Conservation (phyloP, 2,329 filamentous ascomycete genomes). For the Stachybotrys elegans region DNA sequence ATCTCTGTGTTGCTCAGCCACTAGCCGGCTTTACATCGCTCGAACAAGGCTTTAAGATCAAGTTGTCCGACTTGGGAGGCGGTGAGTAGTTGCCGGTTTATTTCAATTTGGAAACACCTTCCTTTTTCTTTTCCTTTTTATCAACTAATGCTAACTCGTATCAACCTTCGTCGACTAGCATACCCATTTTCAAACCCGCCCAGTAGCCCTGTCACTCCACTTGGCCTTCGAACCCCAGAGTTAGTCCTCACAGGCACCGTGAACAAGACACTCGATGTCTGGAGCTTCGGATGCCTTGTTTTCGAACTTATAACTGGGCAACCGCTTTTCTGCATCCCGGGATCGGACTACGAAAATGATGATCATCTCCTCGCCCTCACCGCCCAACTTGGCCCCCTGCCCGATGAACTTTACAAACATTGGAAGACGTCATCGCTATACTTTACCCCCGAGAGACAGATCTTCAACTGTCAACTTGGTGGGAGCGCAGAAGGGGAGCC, state of each 20-base stretch:
- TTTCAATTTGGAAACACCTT: too few species aligned
- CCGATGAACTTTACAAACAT: constrained; percentile 11
- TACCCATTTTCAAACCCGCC: constrained; percentile 21
- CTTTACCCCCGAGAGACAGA: constrained; percentile 17
- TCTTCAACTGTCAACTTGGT: constrained; percentile 20
- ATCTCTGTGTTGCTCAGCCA: constrained; percentile 22
- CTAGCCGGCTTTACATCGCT: constrained; percentile 15
- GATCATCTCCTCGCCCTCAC: constrained; percentile 15
- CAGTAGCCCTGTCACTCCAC: constrained; percentile 14
- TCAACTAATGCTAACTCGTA: too few species aligned
- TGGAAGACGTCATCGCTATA: constrained; percentile 20
- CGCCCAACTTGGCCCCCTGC: constrained; percentile 13
- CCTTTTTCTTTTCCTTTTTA: constrained; percentile 1
- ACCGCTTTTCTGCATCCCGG: constrained; percentile 19
- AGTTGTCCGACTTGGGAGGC: constrained; percentile 23
- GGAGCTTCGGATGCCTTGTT: constrained; percentile 25
- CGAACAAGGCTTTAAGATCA: constrained; percentile 19
- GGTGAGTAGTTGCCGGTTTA: too few species aligned
- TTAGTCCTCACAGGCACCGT: constrained; percentile 17
- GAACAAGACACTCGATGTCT: constrained; percentile 18
- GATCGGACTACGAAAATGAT: constrained; percentile 13
- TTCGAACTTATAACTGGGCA: constrained; percentile 24
- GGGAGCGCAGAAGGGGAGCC: constrained; percentile 14
- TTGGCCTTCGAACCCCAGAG: constrained; percentile 22
- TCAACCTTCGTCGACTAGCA: too few species aligned